Evolutionary conservation across 129 eudicot species (phyloP).

Genomic region (Pulicaria dysenterica): DNA sequence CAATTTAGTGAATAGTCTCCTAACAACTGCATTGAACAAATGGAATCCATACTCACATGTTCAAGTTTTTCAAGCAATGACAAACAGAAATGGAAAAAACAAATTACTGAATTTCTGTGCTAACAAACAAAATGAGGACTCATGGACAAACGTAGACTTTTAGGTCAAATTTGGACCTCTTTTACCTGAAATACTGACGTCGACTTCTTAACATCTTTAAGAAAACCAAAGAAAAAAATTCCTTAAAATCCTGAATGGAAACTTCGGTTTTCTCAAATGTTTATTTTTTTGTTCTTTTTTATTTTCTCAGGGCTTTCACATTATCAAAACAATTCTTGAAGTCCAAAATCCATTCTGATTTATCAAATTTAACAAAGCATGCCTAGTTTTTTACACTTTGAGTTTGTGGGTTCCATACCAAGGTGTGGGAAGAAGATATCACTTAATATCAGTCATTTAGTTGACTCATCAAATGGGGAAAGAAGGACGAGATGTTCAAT

Average conservation of each 20-base stretch:
- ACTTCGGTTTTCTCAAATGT: not conserved
- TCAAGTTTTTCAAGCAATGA: not conserved
- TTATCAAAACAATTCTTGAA: not conserved
- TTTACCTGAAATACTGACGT: constrained; percentile 23
- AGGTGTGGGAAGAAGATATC: not conserved
- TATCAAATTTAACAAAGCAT: not conserved
- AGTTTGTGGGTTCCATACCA: not conserved
- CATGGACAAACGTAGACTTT: constrained; percentile 5
- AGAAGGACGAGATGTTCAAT: not conserved
- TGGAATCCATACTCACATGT: not conserved
- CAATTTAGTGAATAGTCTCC: too few relatives aligned
- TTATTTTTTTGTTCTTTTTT: not conserved
- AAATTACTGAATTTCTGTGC: not conserved
- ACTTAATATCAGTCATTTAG: not conserved
- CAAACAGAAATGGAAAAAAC: not conserved
- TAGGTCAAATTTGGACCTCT: constrained; percentile 20
- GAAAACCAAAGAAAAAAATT: not conserved
- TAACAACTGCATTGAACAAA: not conserved
- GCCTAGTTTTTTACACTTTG: not conserved
- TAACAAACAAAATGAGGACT: not conserved
- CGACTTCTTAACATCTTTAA: constrained; percentile 24
- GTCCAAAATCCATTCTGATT: not conserved
- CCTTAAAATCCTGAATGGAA: not conserved
- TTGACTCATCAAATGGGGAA: not conserved
- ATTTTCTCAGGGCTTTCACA: not conserved